These are phyloP conservation scores for Agaricus bisporus DNA, from an alignment of 768 basidiomycete genomes.

Conservation along the genomic window DNA sequence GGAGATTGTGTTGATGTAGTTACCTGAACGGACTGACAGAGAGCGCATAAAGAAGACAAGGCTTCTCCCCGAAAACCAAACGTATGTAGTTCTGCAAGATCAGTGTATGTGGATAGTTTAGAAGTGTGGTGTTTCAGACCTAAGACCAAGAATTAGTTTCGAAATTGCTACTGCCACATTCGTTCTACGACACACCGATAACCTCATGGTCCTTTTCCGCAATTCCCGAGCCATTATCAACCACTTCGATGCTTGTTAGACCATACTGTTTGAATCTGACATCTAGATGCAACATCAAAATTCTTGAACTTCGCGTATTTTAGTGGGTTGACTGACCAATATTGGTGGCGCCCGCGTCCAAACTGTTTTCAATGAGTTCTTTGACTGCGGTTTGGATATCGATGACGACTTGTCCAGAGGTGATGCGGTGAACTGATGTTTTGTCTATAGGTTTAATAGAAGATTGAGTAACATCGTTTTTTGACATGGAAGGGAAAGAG, in stretches of 20 bases:
- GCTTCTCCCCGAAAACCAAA: constrained; percentile 98
- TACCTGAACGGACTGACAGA: constrained; percentile 64
- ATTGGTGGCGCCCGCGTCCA: constrained; percentile 86
- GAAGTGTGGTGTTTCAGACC: constrained; percentile 93
- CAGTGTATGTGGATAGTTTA: constrained; percentile 72
- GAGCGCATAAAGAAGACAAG: constrained; percentile 85
- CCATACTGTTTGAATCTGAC: constrained; percentile 89
- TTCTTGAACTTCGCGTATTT: neutral
- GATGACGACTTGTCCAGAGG: constrained; percentile 92
- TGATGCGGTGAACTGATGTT: constrained; percentile 78
- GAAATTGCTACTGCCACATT: neutral
- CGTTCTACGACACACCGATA: constrained; percentile 50
- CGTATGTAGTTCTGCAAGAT: constrained; percentile 65
- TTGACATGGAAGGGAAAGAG: neutral
- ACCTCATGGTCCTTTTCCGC: constrained; percentile 66
- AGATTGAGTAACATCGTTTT: neutral
- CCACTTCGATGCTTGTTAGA: constrained; percentile 72
- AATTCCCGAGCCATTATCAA: constrained; percentile 92
- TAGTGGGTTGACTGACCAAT: constrained; percentile 50
- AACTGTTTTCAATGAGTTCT: constrained; percentile 92
- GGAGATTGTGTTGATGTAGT: constrained; percentile 75
- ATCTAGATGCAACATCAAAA: constrained; percentile 40
- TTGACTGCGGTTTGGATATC: constrained; percentile 93
- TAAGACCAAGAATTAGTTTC: constrained; percentile 21
- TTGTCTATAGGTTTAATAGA: constrained; percentile 61